A percentile compares a stretch with the other conserved stretches of the same genome.
Evolutionary conservation across 164 flowering plant species (phyloP).

Genomic region (Annona squamosa): DNA sequence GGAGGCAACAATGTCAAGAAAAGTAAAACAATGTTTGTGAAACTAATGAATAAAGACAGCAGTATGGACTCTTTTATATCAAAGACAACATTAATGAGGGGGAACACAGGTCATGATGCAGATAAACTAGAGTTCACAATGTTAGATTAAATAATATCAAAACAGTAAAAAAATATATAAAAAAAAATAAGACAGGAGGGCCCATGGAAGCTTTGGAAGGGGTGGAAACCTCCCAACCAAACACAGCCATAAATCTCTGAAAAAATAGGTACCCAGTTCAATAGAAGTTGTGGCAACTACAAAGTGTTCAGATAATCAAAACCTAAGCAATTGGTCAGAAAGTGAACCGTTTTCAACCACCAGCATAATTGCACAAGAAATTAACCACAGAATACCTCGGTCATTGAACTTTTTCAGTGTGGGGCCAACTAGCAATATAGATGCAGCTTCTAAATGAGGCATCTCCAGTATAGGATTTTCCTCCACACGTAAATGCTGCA

Average conservation of each 20-base stretch:
- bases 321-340: not conserved
- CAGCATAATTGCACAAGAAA: not conserved
- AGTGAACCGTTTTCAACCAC: not conserved
- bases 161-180: too few relatives aligned
- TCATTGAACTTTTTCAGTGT: constrained; percentile 94
- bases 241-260: not conserved
- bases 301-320: not conserved
- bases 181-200: too few relatives aligned
- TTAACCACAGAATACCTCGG: constrained; percentile 48
- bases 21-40: too few relatives aligned
- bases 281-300: not conserved
- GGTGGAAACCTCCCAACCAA: not conserved
- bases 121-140: too few relatives aligned
- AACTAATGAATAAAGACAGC: too few relatives aligned
- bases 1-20: too few relatives aligned
- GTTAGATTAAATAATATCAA: too few relatives aligned
- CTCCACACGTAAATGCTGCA: constrained; percentile 93
- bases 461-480: constrained; percentile 96
- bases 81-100: too few relatives aligned
- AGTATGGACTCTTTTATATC: too few relatives aligned
- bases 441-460: constrained; percentile 95
- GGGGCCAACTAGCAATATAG: constrained; percentile 88
- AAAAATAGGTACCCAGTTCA: not conserved
- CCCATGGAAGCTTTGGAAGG: too few relatives aligned
- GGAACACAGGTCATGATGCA: too few relatives aligned